Evolutionary conservation across 441 rosid species (phyloP), one percentile per base, ranked within the genome.

Genomic region (Melastoma candidum): DNA sequence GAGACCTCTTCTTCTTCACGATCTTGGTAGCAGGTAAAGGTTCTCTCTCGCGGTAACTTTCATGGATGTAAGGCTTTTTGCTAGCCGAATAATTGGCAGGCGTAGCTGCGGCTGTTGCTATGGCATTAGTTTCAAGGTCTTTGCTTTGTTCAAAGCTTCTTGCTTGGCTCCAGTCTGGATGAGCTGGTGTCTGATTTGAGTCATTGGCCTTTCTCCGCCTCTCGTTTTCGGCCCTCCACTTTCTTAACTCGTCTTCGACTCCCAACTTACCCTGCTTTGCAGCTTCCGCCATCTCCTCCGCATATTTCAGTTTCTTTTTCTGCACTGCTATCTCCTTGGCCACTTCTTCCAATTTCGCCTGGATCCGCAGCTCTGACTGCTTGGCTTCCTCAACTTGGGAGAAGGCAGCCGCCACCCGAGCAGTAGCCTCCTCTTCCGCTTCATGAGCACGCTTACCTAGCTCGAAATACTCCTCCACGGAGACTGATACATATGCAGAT

Each of bases 171-270:
- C 54, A 75, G 41, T 12, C 55, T 48, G 56, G 49, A 51, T 58
- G 68, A 22, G 29, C 70, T 44, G 49, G 47, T 61, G 70, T 85
- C 63, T 71, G 76, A 63, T 49, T 76, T 46, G 73, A 53, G 41
- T 83, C 80, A 44, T 73, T 59, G 39, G 75, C 77, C 72, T 78
- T 82, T 56, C 96, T 74, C 49, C 65, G 75, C 66, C 77, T 92
- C 75, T 84, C 94, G 11, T 85, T 81, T 63, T 87, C 96, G 6
- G 84, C 81, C 63, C 98, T 80, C 96, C 96, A 87, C 55, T 70
- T 82, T 67, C 98, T 76, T 65, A 87, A 60, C 75, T 92, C 95
- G 14, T 87, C 94, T 61, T 92, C 98, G 13, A 79, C 81, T 26
- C 83, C 94, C 49, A 85, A 47, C 69, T 87, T 92, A 60, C 89